Percentiles rank a stretch among this genome's conserved stretches.
Evolutionary conservation across 768 basidiomycete species (phyloP).

Genomic region (Grammothele lineata): DNA sequence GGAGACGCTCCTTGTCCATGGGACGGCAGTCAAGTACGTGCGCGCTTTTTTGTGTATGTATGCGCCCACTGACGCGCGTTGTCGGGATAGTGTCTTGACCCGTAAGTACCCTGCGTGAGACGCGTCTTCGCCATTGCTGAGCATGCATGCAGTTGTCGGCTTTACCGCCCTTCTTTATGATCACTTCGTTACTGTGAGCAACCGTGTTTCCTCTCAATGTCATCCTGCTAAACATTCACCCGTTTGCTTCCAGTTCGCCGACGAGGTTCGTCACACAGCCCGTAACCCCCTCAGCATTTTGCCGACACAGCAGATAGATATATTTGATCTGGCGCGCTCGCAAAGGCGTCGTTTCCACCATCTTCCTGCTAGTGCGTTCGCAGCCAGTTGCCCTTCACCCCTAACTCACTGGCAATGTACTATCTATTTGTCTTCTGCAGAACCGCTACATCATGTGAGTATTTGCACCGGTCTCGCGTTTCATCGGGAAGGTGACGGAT

Average conservation of each 20-base stretch:
- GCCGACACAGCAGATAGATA: conserved; percentile 9
- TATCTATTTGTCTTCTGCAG: conserved; percentile 4
- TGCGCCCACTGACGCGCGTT: conserved; percentile 13
- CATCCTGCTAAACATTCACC: background rate
- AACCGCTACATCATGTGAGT: conserved; percentile 27
- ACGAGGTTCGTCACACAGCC: conserved; percentile 20
- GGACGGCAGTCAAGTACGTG: conserved; percentile 23
- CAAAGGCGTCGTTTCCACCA: conserved; percentile 21
- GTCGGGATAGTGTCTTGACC: conserved; percentile 19
- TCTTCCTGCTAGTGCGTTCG: conserved; percentile 24
- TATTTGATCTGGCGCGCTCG: conserved; percentile 20
- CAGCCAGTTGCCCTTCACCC: background rate
- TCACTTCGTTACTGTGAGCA: conserved; percentile 21
- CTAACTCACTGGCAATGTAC: background rate
- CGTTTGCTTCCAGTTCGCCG: conserved; percentile 16
- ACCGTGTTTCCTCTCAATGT: conserved; percentile 3
- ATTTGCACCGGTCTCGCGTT: no score
- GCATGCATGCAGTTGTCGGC: conserved; percentile 23
- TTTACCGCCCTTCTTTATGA: conserved; percentile 24
- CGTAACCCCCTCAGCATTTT: background rate
- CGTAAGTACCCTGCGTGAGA: conserved; percentile 11
- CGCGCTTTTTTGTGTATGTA: background rate
- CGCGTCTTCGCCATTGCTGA: no score
- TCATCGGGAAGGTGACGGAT: no score
- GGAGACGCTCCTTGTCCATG: conserved; percentile 19